Conservation (phyloP, 345 rosid genomes). For the Boechera divaricarpa region DNA sequence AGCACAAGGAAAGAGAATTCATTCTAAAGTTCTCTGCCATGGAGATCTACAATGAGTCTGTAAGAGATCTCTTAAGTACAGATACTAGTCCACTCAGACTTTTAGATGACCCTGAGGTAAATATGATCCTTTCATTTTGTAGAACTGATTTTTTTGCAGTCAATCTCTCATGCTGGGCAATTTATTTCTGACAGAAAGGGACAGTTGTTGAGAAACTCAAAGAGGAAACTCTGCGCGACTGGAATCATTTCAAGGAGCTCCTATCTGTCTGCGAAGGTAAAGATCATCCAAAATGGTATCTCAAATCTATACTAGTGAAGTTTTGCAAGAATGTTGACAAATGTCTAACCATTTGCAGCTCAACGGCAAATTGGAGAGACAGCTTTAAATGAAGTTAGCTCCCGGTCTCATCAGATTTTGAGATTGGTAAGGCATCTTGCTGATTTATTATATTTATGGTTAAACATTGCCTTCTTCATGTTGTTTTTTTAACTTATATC, state of each 20-base stretch:
- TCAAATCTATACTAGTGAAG: constrained; percentile 31
- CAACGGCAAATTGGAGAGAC: constrained; percentile 96
- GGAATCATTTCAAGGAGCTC: constrained; percentile 82
- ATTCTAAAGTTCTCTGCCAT: constrained; percentile 77
- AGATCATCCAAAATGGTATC: constrained; percentile 35
- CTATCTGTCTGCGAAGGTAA: constrained; percentile 74
- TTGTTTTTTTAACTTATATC: not conserved
- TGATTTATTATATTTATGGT: constrained; percentile 27
- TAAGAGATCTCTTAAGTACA: constrained; percentile 76
- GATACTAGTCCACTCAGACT: constrained; percentile 80
- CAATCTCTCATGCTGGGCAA: constrained; percentile 27
- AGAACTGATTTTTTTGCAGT: constrained; percentile 20
- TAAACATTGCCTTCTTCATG: constrained; percentile 21
- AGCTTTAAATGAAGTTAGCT: constrained; percentile 85
- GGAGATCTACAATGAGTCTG: constrained; percentile 97
- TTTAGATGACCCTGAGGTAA: constrained; percentile 92
- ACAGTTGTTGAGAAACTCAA: constrained; percentile 84
- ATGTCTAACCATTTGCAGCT: constrained; percentile 54
- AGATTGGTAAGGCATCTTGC: constrained; percentile 60
- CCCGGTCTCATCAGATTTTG: constrained; percentile 92
- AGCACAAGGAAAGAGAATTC: constrained; percentile 89
- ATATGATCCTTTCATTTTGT: constrained; percentile 37
- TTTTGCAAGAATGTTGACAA: constrained; percentile 1
- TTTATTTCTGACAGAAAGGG: constrained; percentile 65
- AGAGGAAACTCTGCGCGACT: constrained; percentile 73